These are phyloP conservation scores for Solanum phureja DNA, from an alignment of 257 asterid species.

Conservation along the genomic window DNA sequence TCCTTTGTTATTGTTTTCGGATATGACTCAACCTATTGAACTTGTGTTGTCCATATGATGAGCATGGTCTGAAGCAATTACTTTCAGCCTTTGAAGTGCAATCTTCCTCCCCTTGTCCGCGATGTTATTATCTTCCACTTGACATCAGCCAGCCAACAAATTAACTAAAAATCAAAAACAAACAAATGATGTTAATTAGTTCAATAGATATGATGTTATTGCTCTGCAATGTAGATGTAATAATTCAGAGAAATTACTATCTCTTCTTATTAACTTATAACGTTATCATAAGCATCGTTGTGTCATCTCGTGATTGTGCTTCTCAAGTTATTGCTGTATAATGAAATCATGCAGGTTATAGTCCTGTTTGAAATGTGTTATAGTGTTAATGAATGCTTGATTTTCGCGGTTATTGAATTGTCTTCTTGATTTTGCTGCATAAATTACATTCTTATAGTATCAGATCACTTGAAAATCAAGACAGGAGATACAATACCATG, in stretches of 20 bases:
- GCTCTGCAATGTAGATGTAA: background rate
- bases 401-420: background rate
- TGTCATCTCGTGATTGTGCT: background rate
- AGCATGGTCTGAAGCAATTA: background rate
- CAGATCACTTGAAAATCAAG: background rate
- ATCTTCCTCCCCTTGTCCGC: background rate
- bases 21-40: background rate
- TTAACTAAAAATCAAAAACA: background rate
- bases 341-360: background rate
- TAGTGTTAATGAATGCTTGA: background rate
- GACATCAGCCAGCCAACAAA: background rate
- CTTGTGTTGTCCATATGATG: background rate
- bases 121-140: background rate
- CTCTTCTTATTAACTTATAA: background rate
- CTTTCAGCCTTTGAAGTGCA: background rate
- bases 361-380: background rate
- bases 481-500: background rate
- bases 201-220: background rate
- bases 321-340: background rate
- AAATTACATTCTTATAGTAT: background rate
- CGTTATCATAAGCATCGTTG: background rate
- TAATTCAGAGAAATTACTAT: background rate
- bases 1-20: background rate
- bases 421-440: background rate
- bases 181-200: background rate